Evolutionary conservation across 2,329 filamentous ascomycete species (phyloP), one percentile per base, ranked within the genome.

Genomic region (Aspergillus intermedius): DNA sequence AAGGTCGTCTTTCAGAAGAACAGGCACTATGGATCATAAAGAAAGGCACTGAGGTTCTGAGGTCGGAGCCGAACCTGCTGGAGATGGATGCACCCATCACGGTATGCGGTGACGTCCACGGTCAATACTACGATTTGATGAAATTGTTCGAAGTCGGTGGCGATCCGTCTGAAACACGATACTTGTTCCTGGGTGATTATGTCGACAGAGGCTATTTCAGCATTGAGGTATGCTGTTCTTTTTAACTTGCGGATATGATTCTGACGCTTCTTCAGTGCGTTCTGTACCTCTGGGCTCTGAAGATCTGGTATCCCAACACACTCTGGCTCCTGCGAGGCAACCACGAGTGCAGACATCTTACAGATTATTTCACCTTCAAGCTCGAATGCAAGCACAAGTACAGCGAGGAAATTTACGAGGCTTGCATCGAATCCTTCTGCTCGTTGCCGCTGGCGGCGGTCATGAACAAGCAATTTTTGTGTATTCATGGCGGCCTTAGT

Each of bases 361-460:
- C 93, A 49, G 93, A 98, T 69, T 98, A 98, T 79, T 98, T 98
- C 75, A 98, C 93, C 53, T 98, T 98, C 79, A 97, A 98, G 79
- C 84, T 98, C 50, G 93, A 98, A 72, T 98, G 93, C 80, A 96
- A 95, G 77, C 93, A 98, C 81, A 98, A 98, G 73, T 98, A 98
- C 74, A 95, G 89, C 30, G 93, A 97, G 74, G 81, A 81, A 55
- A 81, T 98, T 51, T 98, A 98, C 69, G 91, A 98, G 65, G 91
- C 93, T 49, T 97, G 93, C 75, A 95, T 96, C 83, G 91, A 98
- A 57, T 94, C 93, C 0, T 98, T 98, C 79, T 98, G 93, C 75
- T 80, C 86, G 55, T 76, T 98, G 55, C 93, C 93, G 25, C 77
- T 98, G 60, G 93, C 93, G 49, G 93, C 93, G 23, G 85, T 98